Conservation (phyloP, 2,329 filamentous ascomycete species). For the Cladophialophora bantiana region DNA sequence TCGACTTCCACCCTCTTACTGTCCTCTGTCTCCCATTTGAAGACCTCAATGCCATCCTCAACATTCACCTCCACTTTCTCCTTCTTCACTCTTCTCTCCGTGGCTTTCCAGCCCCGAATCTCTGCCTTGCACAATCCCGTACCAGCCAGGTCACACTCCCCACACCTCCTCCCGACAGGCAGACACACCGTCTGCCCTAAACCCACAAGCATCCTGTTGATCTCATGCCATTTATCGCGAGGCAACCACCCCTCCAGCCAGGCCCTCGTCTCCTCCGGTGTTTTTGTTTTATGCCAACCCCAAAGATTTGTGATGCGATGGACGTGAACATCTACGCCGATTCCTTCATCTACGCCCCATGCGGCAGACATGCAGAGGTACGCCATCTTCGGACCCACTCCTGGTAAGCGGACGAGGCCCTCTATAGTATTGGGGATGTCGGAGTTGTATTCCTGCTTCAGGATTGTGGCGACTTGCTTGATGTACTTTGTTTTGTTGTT, state of each 20-base stretch:
- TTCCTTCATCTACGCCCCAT: slow-evolving; percentile 74
- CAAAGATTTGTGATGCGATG: slow-evolving; percentile 93
- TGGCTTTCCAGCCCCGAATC: slow-evolving; percentile 67
- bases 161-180: slow-evolving; percentile 80
- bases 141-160: slow-evolving; percentile 81
- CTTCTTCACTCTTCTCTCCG: slow-evolving; percentile 57
- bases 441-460: slow-evolving; percentile 71
- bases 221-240: slow-evolving; percentile 84
- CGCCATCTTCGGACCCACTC: slow-evolving; percentile 94
- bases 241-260: slow-evolving; percentile 84
- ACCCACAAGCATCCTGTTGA: slow-evolving; percentile 87
- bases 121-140: slow-evolving; percentile 78
- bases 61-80: slow-evolving; percentile 45
- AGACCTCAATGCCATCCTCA: slow-evolving; percentile 44
- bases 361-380: slow-evolving; percentile 84
- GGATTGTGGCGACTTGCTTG: slow-evolving; percentile 74
- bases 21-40: slow-evolving; percentile 39
- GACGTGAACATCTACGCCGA: slow-evolving; percentile 93
- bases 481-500: slow-evolving; percentile 91
- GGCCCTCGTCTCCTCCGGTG: slow-evolving; percentile 79
- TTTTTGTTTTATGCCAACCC: slow-evolving; percentile 85
- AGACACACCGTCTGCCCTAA: slow-evolving; percentile 86
- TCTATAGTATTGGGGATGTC: slow-evolving; percentile 83
- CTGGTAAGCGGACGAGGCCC: slow-evolving; percentile 77
- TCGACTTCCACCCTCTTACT: slow-evolving; percentile 38